Evolutionary conservation across 2,329 filamentous ascomycete species (phyloP).

Genomic region (Xylaria sp.): DNA sequence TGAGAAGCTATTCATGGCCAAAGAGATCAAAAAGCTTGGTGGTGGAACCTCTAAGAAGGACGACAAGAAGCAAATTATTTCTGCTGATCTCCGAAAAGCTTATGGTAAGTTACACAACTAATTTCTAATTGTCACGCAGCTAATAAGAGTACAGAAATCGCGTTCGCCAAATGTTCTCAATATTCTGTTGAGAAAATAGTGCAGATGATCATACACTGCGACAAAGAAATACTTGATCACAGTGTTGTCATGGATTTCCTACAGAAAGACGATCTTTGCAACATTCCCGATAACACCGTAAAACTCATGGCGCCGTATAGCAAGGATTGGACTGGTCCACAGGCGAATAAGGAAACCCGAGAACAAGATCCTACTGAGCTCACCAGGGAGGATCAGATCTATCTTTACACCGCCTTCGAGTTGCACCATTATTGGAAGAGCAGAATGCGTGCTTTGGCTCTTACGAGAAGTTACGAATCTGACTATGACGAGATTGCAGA

Average conservation of each 20-base stretch:
- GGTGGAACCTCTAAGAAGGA: constrained; percentile 78
- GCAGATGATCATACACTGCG: constrained; percentile 95
- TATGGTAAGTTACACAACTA: constrained; percentile 68
- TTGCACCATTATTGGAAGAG: constrained; percentile 99
- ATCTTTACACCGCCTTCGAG: constrained; percentile 91
- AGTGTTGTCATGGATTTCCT: constrained; percentile 95
- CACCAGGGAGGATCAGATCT: constrained; percentile 95
- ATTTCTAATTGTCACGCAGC: constrained; percentile 27
- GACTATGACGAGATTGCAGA: constrained; percentile 93
- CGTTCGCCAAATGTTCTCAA: constrained; percentile 92
- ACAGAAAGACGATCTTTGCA: constrained; percentile 91
- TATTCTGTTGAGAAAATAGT: constrained; percentile 85
- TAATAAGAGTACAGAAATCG: constrained; percentile 73
- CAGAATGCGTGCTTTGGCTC: constrained; percentile 87
- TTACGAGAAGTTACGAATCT: constrained; percentile 84
- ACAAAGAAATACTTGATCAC: constrained; percentile 88
- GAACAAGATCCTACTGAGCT: constrained; percentile 90
- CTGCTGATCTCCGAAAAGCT: constrained; percentile 85
- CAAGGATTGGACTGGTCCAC: constrained; percentile 93
- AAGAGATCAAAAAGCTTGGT: constrained; percentile 91
- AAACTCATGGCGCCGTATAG: constrained; percentile 96
- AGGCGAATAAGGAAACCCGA: constrained; percentile 79
- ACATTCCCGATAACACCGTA: constrained; percentile 86
- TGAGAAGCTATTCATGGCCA: constrained; percentile 96
- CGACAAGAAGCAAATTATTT: constrained; percentile 98